Conservation (phyloP, 371 early-diverging fungal species). For the Mortierella sp. region DNA sequence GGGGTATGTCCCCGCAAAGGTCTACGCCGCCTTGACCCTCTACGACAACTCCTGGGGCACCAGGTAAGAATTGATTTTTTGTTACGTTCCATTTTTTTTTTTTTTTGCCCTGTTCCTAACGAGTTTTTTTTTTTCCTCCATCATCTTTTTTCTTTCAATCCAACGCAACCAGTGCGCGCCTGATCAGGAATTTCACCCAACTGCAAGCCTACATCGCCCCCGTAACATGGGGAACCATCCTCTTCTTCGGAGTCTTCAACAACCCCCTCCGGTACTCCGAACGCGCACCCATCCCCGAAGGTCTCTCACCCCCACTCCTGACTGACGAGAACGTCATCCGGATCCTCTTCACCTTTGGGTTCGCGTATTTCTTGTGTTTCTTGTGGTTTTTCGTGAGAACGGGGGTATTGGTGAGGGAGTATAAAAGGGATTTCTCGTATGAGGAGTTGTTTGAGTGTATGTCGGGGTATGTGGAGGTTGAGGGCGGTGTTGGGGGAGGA, state of each 20-base stretch:
- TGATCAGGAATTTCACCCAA: conserved; percentile 49
- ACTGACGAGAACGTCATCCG: conserved; percentile 24
- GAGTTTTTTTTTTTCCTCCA: neutral
- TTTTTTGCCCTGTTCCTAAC: neutral
- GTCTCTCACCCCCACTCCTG: conserved; percentile 28
- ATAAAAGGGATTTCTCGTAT: conserved; percentile 51
- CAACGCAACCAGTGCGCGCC: conserved; percentile 29
- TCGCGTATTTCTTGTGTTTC: conserved; percentile 22
- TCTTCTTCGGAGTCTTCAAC: conserved; percentile 27
- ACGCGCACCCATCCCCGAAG: conserved; percentile 18
- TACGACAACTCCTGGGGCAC: conserved; percentile 77
- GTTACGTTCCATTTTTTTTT: too few relatives aligned
- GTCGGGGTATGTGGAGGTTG: conserved; percentile 33
- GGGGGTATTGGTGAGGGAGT: conserved; percentile 33
- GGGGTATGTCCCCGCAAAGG: conserved; percentile 71
- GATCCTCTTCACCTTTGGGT: conserved; percentile 5
- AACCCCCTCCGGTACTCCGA: conserved; percentile 37
- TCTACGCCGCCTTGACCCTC: conserved; percentile 69
- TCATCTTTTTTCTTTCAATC: too few relatives aligned
- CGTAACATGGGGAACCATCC: conserved; percentile 35
- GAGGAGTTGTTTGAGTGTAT: conserved; percentile 53
- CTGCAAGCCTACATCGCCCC: conserved; percentile 55
- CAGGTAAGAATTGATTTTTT: conserved; percentile 26
- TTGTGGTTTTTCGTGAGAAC: conserved; percentile 45
- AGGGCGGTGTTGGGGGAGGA: conserved; percentile 38